Evolutionary conservation across 768 basidiomycete genomes (phyloP).

Genomic region (Pisolithus tinctorius): DNA sequence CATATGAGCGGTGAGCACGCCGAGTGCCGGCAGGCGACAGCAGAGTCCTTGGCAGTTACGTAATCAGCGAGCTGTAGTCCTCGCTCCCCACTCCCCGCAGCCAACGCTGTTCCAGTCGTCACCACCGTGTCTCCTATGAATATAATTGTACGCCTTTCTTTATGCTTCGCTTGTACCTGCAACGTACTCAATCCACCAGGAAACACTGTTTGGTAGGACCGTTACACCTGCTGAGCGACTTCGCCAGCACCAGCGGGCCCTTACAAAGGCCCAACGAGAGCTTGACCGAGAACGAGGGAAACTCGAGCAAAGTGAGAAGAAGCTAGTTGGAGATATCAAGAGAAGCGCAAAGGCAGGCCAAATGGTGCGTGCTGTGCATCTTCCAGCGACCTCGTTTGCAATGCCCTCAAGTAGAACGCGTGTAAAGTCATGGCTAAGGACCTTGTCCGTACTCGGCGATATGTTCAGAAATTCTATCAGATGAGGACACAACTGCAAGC

Average conservation of each 20-base stretch:
- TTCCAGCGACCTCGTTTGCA: slow-evolving; percentile 10
- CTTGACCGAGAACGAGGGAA: slow-evolving; percentile 93
- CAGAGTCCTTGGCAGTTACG: no score
- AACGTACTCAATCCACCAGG: slow-evolving; percentile 41
- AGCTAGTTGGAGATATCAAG: slow-evolving; percentile 92
- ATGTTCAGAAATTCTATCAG: slow-evolving; percentile 96
- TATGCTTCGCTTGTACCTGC: background rate
- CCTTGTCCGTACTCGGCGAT: slow-evolving; percentile 90
- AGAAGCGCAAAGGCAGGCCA: slow-evolving; percentile 94
- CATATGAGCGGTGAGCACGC: slow-evolving; percentile 14
- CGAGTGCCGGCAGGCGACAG: background rate
- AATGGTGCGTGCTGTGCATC: slow-evolving; percentile 49
- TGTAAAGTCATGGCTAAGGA: slow-evolving; percentile 99
- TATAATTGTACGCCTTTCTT: slow-evolving; percentile 52
- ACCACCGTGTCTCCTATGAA: slow-evolving; percentile 45
- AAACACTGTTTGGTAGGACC: slow-evolving; percentile 90
- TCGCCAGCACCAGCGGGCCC: slow-evolving; percentile 91
- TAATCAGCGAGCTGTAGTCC: no score
- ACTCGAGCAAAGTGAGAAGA: slow-evolving; percentile 96
- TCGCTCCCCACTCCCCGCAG: no score
- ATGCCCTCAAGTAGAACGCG: slow-evolving; percentile 62
- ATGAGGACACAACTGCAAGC: slow-evolving; percentile 99
- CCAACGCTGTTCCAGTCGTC: no score
- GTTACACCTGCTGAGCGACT: slow-evolving; percentile 95
- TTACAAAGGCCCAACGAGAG: slow-evolving; percentile 96